Conservation (phyloP, 2,329 filamentous ascomycete genomes). For the Penicillium hordei region DNA sequence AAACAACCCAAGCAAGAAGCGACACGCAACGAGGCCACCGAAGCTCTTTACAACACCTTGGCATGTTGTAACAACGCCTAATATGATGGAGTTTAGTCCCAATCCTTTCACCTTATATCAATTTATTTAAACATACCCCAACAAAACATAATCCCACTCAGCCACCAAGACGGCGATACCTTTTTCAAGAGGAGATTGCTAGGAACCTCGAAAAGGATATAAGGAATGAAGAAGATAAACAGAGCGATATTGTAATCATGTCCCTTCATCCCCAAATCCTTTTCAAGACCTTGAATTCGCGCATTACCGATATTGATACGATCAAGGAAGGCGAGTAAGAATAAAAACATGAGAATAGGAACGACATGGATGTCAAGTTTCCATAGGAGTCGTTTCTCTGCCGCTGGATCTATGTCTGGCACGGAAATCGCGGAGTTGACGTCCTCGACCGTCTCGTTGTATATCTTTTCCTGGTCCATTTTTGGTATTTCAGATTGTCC, state of each 20-base stretch:
- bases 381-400: conserved; percentile 48
- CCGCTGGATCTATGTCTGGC: conserved; percentile 27
- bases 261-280: conserved; percentile 44
- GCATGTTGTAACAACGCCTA: conserved; percentile 45
- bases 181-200: conserved; percentile 49
- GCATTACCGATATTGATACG: conserved; percentile 53
- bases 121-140: conserved; percentile 35
- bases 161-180: conserved; percentile 43
- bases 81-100: background rate
- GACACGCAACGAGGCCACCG: conserved; percentile 38
- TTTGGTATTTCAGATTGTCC: background rate
- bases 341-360: conserved; percentile 50
- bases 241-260: conserved; percentile 47
- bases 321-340: conserved; percentile 48
- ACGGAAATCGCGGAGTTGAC: conserved; percentile 11
- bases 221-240: conserved; percentile 49
- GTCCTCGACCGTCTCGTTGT: conserved; percentile 19
- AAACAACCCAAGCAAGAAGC: conserved; percentile 39
- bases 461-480: conserved; percentile 17
- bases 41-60: conserved; percentile 45
- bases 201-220: conserved; percentile 49
- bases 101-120: background rate
- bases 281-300: conserved; percentile 46
- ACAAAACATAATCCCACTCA: conserved; percentile 45
- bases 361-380: conserved; percentile 53